Percentiles rank a stretch among this genome's conserved stretches.
Evolutionary conservation across 1,284 basidiomycete genomes (phyloP).

Genomic region (Naganishia sp.): DNA sequence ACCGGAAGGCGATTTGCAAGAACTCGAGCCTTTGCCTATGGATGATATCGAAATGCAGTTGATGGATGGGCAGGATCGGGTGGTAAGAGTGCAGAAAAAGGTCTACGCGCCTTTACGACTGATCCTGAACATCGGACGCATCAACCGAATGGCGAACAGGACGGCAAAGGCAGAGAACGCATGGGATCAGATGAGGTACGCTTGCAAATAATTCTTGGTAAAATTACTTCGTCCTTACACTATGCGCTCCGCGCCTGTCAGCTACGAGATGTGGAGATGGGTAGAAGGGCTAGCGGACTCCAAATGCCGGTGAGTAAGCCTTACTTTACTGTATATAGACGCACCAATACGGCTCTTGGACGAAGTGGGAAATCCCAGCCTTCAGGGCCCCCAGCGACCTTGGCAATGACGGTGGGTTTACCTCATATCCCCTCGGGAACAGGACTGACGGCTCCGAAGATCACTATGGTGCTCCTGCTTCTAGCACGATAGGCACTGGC

Average conservation of each 20-base stretch:
- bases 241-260: neutral
- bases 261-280: constrained; percentile 26
- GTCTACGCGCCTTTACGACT: neutral
- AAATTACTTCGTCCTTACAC: neutral
- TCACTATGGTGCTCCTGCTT: constrained; percentile 11
- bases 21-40: constrained; percentile 14
- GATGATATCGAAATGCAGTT: neutral
- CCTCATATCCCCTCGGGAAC: neutral
- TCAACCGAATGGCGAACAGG: neutral
- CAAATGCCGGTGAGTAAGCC: constrained; percentile 23
- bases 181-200: constrained; percentile 26
- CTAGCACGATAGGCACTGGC: constrained; percentile 19
- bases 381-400: constrained; percentile 14
- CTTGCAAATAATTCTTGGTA: neutral
- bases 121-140: too few relatives aligned
- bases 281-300: constrained; percentile 19
- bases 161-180: neutral
- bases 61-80: constrained; percentile 2
- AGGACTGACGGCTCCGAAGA: neutral
- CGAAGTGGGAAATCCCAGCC: constrained; percentile 13
- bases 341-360: too few relatives aligned
- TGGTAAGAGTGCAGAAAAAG: neutral
- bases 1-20: neutral
- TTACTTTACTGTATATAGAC: neutral
- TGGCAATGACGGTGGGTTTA: neutral